Conservation (phyloP, 768 basidiomycete genomes). For the Plicaturopsis crispa region DNA sequence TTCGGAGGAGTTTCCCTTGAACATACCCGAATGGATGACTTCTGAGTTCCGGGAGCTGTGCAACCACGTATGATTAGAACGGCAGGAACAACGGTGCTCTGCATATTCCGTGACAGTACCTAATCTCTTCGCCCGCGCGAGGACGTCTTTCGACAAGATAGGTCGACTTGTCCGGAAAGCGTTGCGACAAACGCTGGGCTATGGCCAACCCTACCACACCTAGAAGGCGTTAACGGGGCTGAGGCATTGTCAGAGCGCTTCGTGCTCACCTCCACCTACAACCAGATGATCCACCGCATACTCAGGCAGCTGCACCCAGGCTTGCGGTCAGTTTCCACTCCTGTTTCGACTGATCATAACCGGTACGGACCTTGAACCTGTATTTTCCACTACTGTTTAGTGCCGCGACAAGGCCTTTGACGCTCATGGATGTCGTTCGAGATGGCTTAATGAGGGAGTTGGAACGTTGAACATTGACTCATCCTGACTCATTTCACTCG, state of each 20-base stretch:
- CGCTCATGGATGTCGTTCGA: conserved; percentile 21
- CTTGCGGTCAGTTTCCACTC: no score
- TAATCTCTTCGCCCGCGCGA: conserved; percentile 79
- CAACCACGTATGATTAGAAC: conserved; percentile 2
- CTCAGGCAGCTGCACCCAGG: conserved; percentile 47
- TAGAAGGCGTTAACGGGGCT: conserved; percentile 16
- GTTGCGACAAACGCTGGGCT: conserved; percentile 61
- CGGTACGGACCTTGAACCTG: conserved; percentile 50
- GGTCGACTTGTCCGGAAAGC: conserved; percentile 62
- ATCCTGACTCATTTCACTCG: no score
- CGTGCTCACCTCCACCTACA: conserved; percentile 90
- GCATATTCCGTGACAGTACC: conserved; percentile 33
- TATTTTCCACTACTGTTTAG: conserved; percentile 55
- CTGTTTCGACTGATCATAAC: no score
- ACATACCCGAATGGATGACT: conserved; percentile 82
- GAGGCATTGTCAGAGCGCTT: conserved; percentile 6
- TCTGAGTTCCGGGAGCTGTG: conserved; percentile 87
- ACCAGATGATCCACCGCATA: conserved; percentile 75
- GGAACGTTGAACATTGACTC: no score
- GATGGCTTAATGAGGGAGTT: no score
- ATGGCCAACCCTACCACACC: conserved; percentile 85
- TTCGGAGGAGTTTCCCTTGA: not conserved
- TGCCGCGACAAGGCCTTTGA: conserved; percentile 48
- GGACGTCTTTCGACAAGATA: conserved; percentile 75
- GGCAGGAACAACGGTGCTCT: not conserved